Conservation (phyloP, 2,329 filamentous ascomycete species). For the Epichloe sibirici region DNA sequence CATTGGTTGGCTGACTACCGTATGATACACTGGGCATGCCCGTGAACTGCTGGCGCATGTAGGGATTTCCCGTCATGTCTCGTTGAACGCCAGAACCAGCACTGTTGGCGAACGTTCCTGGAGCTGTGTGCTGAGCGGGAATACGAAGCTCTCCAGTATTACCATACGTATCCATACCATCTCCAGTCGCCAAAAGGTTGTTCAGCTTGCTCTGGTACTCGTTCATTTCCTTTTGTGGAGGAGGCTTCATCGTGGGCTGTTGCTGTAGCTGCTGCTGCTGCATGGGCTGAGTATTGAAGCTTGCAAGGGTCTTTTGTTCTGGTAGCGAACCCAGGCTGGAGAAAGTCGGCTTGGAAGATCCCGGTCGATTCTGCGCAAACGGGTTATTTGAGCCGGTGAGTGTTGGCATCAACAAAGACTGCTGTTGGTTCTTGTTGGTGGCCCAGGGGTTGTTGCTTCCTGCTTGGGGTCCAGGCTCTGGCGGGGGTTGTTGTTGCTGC, state of each 20-base stretch:
- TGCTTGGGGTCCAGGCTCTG: conserved; percentile 54
- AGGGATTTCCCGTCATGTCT: conserved; percentile 77
- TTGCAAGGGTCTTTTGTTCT: conserved; percentile 68
- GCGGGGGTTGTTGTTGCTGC: conserved; percentile 17
- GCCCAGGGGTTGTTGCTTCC: conserved; percentile 96
- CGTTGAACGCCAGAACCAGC: conserved; percentile 69
- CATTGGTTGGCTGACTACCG: conserved; percentile 38
- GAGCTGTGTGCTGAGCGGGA: conserved; percentile 89
- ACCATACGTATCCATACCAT: conserved; percentile 93
- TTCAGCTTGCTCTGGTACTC: conserved; percentile 70
- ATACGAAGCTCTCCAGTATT: conserved; percentile 95
- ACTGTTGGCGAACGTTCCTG: conserved; percentile 92
- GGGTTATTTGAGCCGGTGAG: conserved; percentile 97
- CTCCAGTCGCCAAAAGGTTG: conserved; percentile 69
- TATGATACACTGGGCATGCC: conserved; percentile 56
- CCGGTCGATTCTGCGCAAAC: conserved; percentile 68
- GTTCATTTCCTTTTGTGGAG: conserved; percentile 40
- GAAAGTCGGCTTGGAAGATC: conserved; percentile 40
- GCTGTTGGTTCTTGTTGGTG: conserved; percentile 42
- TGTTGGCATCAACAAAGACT: conserved; percentile 58
- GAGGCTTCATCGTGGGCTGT: conserved; percentile 20
- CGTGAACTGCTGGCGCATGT: conserved; percentile 73
- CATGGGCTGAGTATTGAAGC: conserved; percentile 38
- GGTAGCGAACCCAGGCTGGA: conserved; percentile 64
- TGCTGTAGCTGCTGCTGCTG: conserved; percentile 32